Percentiles rank a stretch among this genome's conserved stretches.
These are phyloP conservation scores for Tuber indicum DNA, from an alignment of 495 filamentous ascomycete species.

Conservation along the genomic window DNA sequence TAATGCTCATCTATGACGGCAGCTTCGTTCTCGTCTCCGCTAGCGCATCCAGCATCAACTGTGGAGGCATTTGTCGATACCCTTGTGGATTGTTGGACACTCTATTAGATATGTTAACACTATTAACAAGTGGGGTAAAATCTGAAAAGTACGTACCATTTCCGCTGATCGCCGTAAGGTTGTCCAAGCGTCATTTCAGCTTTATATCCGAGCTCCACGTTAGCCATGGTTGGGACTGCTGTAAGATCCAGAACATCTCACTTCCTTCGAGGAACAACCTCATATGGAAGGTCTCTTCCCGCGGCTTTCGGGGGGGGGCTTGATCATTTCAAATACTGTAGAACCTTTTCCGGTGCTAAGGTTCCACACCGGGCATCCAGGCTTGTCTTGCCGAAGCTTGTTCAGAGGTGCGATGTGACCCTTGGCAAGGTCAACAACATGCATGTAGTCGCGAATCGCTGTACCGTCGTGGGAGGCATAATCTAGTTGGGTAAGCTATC, in stretches of 20 bases:
- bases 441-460: slow-evolving; percentile 67
- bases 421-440: slow-evolving; percentile 81
- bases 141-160: slow-evolving; percentile 59
- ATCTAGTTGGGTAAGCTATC: slow-evolving; percentile 48
- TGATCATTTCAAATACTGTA: slow-evolving; percentile 96
- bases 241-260: slow-evolving; percentile 95
- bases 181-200: slow-evolving; percentile 83
- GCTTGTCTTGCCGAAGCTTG: slow-evolving; percentile 81
- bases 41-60: slow-evolving; percentile 70
- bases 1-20: not conserved
- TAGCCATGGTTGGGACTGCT: slow-evolving; percentile 79
- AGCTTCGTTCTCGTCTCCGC: too few species aligned
- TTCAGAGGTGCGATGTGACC: slow-evolving; percentile 89
- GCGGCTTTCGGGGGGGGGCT: slow-evolving; percentile 82
- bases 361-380: slow-evolving; percentile 94
- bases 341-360: slow-evolving; percentile 89
- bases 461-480: slow-evolving; percentile 79
- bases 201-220: slow-evolving; percentile 86
- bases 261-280: slow-evolving; percentile 72
- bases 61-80: slow-evolving; percentile 82
- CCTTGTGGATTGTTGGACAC: slow-evolving; percentile 89
- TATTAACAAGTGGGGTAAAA: not conserved
- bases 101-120: slow-evolving; percentile 20
- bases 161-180: slow-evolving; percentile 90
- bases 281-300: slow-evolving; percentile 75